These are phyloP conservation scores for Puccinia hordei DNA, from an alignment of 1,284 basidiomycete genomes.

Conservation along the genomic window DNA sequence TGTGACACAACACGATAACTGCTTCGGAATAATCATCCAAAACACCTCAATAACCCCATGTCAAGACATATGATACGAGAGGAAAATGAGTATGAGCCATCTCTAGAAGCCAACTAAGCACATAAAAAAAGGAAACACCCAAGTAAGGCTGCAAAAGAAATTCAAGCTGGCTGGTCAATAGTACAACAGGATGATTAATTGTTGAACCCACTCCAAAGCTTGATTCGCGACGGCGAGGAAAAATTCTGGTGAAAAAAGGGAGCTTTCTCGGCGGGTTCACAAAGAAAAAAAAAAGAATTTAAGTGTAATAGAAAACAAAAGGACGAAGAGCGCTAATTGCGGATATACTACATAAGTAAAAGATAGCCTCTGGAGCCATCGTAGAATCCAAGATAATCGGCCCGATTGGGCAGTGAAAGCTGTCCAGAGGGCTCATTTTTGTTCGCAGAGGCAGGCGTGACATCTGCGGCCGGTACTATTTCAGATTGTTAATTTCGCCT, in stretches of 20 bases:
- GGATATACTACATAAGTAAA: too few relatives aligned
- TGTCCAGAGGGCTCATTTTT: too few relatives aligned
- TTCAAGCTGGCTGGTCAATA: too few relatives aligned
- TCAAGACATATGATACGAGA: too few relatives aligned
- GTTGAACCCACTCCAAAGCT: neutral
- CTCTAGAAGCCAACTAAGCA: too few relatives aligned
- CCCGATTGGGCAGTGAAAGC: neutral
- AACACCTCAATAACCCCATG: too few relatives aligned
- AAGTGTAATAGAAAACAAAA: neutral
- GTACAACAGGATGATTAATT: neutral
- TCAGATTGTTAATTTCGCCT: neutral
- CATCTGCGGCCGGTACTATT: neutral
- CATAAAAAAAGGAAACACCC: too few relatives aligned
- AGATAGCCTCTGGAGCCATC: neutral
- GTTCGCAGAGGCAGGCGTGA: neutral
- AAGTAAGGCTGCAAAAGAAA: too few relatives aligned
- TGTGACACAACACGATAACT: neutral
- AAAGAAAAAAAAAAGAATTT: neutral
- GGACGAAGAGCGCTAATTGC: neutral
- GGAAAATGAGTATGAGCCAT: too few relatives aligned
- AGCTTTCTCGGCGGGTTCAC: neutral
- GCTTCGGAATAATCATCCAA: neutral
- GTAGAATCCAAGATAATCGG: neutral
- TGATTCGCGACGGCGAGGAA: neutral
- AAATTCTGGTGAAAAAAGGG: neutral